Conservation (phyloP, 441 rosid species). For the Jatropha multifida region DNA sequence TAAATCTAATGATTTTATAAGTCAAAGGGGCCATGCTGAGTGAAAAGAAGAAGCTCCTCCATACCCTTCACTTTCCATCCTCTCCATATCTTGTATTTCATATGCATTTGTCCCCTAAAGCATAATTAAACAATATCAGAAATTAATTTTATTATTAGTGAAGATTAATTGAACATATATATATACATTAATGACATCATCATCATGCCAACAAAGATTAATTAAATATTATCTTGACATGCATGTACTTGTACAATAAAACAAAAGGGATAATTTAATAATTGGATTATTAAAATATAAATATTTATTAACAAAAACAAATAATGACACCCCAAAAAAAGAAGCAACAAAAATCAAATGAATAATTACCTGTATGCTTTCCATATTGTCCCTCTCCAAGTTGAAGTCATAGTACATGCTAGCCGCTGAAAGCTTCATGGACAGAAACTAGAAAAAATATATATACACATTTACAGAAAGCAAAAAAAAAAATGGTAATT, state of each 20-base stretch:
- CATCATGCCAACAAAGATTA: background rate
- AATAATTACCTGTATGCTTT: slow-evolving; percentile 33
- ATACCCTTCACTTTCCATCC: slow-evolving; percentile 28
- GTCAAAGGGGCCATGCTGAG: slow-evolving; percentile 29
- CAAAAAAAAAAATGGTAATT: background rate
- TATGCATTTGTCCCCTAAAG: slow-evolving; percentile 31
- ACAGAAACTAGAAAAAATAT: slow-evolving; percentile 43
- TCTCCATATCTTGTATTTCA: slow-evolving; percentile 31
- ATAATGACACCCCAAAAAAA: background rate
- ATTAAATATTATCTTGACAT: background rate
- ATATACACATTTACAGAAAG: background rate
- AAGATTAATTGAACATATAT: background rate
- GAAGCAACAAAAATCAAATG: background rate
- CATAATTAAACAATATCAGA: background rate
- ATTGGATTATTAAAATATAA: background rate
- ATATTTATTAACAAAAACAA: background rate
- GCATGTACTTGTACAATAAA: background rate
- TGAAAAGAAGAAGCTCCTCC: slow-evolving; percentile 28
- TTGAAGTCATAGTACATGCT: slow-evolving; percentile 47
- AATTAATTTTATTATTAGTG: background rate
- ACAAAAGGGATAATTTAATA: background rate
- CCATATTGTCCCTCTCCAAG: slow-evolving; percentile 34
- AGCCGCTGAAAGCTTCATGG: slow-evolving; percentile 70
- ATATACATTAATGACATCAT: background rate
- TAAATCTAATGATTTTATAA: background rate